phyloP scores from a whole-genome alignment of 2,329 filamentous ascomycete species.

The Aspergillus sp. region DNA sequence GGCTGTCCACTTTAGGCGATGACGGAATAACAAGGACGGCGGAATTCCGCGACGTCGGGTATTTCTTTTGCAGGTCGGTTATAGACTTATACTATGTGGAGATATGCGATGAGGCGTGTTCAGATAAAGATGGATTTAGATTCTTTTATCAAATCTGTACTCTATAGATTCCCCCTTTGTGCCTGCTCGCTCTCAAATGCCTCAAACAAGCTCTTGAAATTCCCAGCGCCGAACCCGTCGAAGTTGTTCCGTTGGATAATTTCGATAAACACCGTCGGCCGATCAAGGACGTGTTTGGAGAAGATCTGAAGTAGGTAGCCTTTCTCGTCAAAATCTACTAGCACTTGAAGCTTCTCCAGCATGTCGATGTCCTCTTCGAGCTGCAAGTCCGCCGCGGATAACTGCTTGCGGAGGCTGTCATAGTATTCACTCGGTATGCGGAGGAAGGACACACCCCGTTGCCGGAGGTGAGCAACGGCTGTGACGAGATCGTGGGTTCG shows the following conservation, averaged over 20 bases:
- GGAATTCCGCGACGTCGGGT: not conserved
- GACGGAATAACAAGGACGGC: not conserved
- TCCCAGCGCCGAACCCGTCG: slow-evolving; percentile 85
- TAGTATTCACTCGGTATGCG: slow-evolving; percentile 79
- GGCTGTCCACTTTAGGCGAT: not conserved
- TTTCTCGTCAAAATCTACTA: slow-evolving; percentile 89
- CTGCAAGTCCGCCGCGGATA: slow-evolving; percentile 56
- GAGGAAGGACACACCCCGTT: not conserved
- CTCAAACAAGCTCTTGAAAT: slow-evolving; percentile 91
- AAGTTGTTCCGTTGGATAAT: slow-evolving; percentile 89
- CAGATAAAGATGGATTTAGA: too few species aligned
- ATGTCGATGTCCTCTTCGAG: slow-evolving; percentile 75
- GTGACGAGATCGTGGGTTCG: not conserved
- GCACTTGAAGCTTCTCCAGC: slow-evolving; percentile 72
- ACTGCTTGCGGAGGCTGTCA: slow-evolving; percentile 65
- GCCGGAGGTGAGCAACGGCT: not conserved
- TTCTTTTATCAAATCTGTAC: too few species aligned
- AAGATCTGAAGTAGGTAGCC: slow-evolving; percentile 76
- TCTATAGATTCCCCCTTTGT: not conserved
- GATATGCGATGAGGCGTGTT: too few species aligned
- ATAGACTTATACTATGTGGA: too few species aligned
- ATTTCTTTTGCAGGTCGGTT: not conserved
- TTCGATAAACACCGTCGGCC: slow-evolving; percentile 92
- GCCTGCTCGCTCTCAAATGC: slow-evolving; percentile 42
- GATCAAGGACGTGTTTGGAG: slow-evolving; percentile 81